Percentiles rank a stretch among this genome's conserved stretches.
Conservation (phyloP, 306 rosid species). For the Betula pendula region DNA sequence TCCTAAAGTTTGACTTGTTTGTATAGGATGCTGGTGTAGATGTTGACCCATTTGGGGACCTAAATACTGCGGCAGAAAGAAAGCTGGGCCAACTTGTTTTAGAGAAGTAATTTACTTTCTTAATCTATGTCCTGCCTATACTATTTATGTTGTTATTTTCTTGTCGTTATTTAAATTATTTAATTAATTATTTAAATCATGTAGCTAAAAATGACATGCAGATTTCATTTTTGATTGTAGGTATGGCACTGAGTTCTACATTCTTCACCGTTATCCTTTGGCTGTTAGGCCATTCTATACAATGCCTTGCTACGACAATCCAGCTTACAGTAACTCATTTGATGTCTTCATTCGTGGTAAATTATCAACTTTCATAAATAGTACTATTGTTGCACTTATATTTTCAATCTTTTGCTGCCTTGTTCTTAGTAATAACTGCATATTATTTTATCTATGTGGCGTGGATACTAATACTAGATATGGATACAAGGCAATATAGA, state of each 20-base stretch:
- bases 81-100: conserved; percentile 78
- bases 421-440: not conserved
- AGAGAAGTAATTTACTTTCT: conserved; percentile 60
- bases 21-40: conserved; percentile 81
- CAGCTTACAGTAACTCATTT: conserved; percentile 78
- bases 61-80: conserved; percentile 85
- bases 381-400: not conserved
- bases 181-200: too few relatives aligned
- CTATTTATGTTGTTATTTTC: not conserved
- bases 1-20: conserved; percentile 23
- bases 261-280: conserved; percentile 86
- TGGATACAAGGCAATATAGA: not conserved
- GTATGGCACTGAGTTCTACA: conserved; percentile 91
- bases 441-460: not conserved
- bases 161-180: not conserved
- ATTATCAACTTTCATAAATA: conserved; percentile 12
- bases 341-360: conserved; percentile 96
- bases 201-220: conserved; percentile 7
- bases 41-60: conserved; percentile 86
- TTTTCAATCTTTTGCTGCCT: not conserved
- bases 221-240: conserved; percentile 36
- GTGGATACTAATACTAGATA: not conserved
- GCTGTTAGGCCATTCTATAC: conserved; percentile 93
- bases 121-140: not conserved
- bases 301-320: conserved; percentile 88